Evolutionary conservation across 306 rosid genomes (phyloP).

Genomic region (Gynostemma pentaphyllum): DNA sequence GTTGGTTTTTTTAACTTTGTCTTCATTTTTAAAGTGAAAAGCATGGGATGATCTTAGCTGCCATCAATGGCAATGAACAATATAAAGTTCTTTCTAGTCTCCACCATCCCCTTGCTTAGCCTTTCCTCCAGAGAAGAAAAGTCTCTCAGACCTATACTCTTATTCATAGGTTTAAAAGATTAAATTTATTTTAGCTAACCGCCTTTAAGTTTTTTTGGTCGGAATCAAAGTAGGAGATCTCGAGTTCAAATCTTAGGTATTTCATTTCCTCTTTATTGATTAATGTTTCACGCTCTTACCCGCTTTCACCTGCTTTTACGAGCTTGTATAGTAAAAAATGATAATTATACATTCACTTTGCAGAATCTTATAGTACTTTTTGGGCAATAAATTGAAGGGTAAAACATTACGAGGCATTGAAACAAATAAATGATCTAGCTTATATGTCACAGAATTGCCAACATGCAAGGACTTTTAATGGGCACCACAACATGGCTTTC

Average conservation of each 20-base stretch:
- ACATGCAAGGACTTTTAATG: constrained; percentile 3
- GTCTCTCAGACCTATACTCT: too few species aligned
- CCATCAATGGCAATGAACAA: constrained; percentile 5
- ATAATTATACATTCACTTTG: constrained; percentile 5
- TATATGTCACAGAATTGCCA: constrained; percentile 3
- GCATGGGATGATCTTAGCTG: constrained; percentile 7
- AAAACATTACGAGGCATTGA: not conserved
- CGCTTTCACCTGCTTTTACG: too few species aligned
- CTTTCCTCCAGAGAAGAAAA: not conserved
- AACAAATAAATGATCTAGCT: constrained; percentile 10
- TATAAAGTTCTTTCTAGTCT: constrained; percentile 9
- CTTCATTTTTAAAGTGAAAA: not conserved
- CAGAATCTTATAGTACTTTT: not conserved
- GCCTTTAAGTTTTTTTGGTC: too few species aligned
- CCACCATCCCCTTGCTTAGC: constrained; percentile 5
- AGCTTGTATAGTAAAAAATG: constrained; percentile 1
- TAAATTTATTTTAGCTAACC: too few species aligned
- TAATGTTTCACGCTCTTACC: too few species aligned
- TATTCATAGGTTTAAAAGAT: too few species aligned
- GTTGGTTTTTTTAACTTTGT: not conserved
- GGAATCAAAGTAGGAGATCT: too few species aligned
- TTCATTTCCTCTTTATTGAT: too few species aligned
- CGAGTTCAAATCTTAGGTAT: too few species aligned
- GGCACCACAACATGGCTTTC: constrained; percentile 9
- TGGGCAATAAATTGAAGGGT: not conserved